Percentiles rank a stretch among this genome's conserved stretches.
These are phyloP conservation scores for Catharanthus roseus DNA, from an alignment of 257 asterid species.

Conservation along the genomic window DNA sequence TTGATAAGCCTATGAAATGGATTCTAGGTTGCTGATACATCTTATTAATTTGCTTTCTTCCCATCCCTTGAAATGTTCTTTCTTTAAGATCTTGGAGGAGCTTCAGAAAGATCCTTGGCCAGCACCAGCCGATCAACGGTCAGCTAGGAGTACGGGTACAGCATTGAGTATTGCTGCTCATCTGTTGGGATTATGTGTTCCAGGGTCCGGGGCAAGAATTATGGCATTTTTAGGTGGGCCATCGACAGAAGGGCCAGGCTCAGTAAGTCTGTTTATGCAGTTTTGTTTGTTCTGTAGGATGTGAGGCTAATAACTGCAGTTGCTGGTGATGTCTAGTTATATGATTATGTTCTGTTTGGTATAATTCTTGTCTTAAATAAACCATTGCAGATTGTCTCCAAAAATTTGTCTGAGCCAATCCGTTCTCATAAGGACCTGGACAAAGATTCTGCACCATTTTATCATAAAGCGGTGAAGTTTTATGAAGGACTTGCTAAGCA, in stretches of 20 bases:
- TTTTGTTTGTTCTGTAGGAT: background rate
- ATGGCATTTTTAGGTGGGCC: constrained; percentile 98
- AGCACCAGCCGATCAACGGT: constrained; percentile 78
- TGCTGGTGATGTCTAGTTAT: background rate
- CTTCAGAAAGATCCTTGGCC: constrained; percentile 99
- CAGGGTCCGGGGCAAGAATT: constrained; percentile 96
- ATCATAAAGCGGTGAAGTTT: constrained; percentile 85
- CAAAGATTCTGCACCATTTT: constrained; percentile 88
- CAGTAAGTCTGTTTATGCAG: constrained; percentile 46
- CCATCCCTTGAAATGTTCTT: constrained; percentile 12
- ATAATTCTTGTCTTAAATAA: background rate
- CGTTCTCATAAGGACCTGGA: constrained; percentile 98
- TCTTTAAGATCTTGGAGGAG: constrained; percentile 80
- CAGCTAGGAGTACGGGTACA: constrained; percentile 89
- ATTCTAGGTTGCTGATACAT: background rate
- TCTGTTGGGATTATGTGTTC: constrained; percentile 88
- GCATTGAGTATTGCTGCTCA: constrained; percentile 94
- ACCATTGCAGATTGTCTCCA: constrained; percentile 72
- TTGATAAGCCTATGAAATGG: background rate
- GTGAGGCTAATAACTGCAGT: background rate
- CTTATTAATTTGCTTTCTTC: background rate
- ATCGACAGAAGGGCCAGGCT: constrained; percentile 88
- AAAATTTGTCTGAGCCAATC: constrained; percentile 77
- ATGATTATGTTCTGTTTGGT: constrained; percentile 3
- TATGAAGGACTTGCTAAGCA: constrained; percentile 87